Evolutionary conservation across 768 basidiomycete species (phyloP).

Genomic region (Russula sp.): DNA sequence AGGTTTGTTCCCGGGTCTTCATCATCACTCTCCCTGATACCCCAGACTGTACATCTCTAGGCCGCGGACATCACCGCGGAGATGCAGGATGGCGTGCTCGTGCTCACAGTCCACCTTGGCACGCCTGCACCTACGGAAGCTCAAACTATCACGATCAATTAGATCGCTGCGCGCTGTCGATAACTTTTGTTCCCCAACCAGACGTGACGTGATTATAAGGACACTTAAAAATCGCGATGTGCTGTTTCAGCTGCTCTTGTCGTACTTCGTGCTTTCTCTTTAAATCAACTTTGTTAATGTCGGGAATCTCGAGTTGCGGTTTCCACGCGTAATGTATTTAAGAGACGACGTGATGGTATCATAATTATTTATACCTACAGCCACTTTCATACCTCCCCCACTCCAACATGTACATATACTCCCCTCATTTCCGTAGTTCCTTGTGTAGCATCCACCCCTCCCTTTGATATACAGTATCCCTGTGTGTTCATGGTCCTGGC

Average conservation of each 20-base stretch:
- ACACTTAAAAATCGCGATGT: not conserved
- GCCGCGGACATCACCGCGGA: conserved; percentile 47
- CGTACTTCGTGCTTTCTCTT: conserved; percentile 3
- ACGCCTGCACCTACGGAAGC: conserved; percentile 40
- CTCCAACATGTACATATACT: conserved; percentile 16
- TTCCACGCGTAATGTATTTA: not conserved
- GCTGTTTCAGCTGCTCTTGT: not conserved
- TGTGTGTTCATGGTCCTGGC: not conserved
- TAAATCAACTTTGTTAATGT: not conserved
- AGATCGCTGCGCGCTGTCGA: conserved; percentile 2
- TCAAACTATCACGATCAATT: conserved; percentile 44
- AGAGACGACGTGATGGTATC: not conserved
- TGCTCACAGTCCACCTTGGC: conserved; percentile 48
- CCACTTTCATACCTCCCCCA: not conserved
- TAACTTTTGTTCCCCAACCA: not conserved
- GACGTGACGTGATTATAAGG: not conserved
- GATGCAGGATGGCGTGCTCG: conserved; percentile 58
- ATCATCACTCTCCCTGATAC: conserved; percentile 23
- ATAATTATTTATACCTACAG: conserved; percentile 1
- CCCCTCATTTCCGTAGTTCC: not conserved
- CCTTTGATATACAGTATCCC: not conserved
- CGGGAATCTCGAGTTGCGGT: not conserved
- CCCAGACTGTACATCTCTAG: conserved; percentile 31
- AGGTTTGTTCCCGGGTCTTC: conserved; percentile 37
- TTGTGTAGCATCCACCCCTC: conserved; percentile 12